Conservation (phyloP, 2,329 filamentous ascomycete genomes). For the Aspergillus fructus region DNA sequence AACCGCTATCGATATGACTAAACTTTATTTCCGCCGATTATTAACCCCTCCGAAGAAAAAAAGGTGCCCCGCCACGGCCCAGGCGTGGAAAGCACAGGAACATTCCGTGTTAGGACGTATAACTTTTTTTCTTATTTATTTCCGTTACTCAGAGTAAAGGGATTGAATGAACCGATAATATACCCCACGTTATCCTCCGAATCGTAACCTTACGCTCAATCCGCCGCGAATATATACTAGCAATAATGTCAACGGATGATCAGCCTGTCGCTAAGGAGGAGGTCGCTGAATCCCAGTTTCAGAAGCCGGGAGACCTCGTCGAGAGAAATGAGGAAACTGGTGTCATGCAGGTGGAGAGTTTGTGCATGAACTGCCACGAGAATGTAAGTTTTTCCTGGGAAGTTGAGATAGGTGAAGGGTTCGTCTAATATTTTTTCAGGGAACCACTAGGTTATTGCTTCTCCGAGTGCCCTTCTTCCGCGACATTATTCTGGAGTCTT, state of each 20-base stretch:
- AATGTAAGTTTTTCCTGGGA: slow-evolving; percentile 61
- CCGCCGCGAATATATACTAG: background rate
- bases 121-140: slow-evolving; percentile 16
- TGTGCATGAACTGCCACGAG: slow-evolving; percentile 83
- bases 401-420: background rate
- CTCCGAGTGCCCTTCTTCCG: slow-evolving; percentile 96
- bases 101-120: slow-evolving; percentile 26
- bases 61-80: slow-evolving; percentile 24
- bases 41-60: slow-evolving; percentile 26
- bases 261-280: slow-evolving; percentile 18
- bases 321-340: slow-evolving; percentile 43
- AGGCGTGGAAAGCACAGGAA: slow-evolving; percentile 29
- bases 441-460: slow-evolving; percentile 79
- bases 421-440: slow-evolving; percentile 52
- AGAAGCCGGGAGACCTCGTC: slow-evolving; percentile 40
- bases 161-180: background rate
- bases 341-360: slow-evolving; percentile 59
- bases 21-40: slow-evolving; percentile 11
- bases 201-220: background rate
- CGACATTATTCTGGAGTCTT: slow-evolving; percentile 97
- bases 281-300: slow-evolving; percentile 33
- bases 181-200: background rate
- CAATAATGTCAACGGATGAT: slow-evolving; percentile 29
- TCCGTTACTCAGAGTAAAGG: background rate
- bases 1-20: slow-evolving; percentile 17